These are phyloP conservation scores for Xerocomellus chrysenteron DNA, from an alignment of 768 basidiomycete species.

Conservation along the genomic window DNA sequence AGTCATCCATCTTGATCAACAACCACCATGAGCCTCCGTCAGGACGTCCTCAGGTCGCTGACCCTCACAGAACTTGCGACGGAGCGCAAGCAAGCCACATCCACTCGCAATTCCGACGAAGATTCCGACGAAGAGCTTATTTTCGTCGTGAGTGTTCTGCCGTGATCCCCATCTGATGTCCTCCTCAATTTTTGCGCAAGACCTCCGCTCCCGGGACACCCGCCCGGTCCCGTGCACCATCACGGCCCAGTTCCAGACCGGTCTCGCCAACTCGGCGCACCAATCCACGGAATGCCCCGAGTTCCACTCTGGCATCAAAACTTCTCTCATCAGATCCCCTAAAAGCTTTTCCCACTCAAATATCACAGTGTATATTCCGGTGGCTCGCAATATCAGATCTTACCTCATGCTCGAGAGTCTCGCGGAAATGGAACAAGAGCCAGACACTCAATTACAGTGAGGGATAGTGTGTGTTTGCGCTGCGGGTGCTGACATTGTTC, in stretches of 20 bases:
- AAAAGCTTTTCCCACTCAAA: constrained; percentile 71
- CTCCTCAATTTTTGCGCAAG: constrained; percentile 34
- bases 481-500: constrained; percentile 6
- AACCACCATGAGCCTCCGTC: constrained; percentile 62
- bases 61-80: constrained; percentile 35
- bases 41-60: constrained; percentile 64
- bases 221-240: constrained; percentile 55
- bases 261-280: constrained; percentile 33
- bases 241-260: constrained; percentile 48
- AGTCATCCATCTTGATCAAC: constrained; percentile 1
- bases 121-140: constrained; percentile 71
- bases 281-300: constrained; percentile 23
- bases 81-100: constrained; percentile 22
- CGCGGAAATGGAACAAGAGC: constrained; percentile 83
- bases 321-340: constrained; percentile 53
- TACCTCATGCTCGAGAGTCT: constrained; percentile 76
- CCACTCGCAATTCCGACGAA: constrained; percentile 31
- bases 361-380: constrained; percentile 77
- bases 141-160: constrained; percentile 55
- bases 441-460: constrained; percentile 90
- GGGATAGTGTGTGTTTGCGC: constrained; percentile 10
- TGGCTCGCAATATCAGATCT: constrained; percentile 62
- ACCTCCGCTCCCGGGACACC: constrained; percentile 70
- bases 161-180: neutral
- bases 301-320: constrained; percentile 25